Conservation (phyloP, 495 filamentous ascomycete species). For the Aspergillus carlsbadensis region DNA sequence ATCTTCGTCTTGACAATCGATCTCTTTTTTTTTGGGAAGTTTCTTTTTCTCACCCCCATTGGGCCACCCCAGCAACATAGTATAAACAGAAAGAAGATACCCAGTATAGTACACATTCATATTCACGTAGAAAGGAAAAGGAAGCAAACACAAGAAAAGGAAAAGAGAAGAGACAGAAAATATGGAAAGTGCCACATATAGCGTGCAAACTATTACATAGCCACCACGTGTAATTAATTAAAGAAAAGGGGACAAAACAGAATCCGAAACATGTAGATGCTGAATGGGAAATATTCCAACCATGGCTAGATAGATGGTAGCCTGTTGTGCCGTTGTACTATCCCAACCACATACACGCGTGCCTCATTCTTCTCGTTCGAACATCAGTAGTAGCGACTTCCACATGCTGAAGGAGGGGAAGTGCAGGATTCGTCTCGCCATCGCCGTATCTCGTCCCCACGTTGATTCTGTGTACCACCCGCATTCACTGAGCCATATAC, state of each 20-base stretch:
- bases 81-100: conserved; percentile 11
- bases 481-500: conserved; percentile 12
- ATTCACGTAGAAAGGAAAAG: conserved; percentile 2
- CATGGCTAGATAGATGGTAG: not conserved
- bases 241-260: not conserved
- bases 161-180: conserved; percentile 4
- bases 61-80: not conserved
- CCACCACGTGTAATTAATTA: not conserved
- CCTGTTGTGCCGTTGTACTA: not conserved
- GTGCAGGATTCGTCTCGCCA: not conserved
- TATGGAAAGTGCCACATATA: not conserved
- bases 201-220: not conserved
- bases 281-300: conserved; percentile 4
- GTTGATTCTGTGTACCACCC: not conserved
- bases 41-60: not conserved
- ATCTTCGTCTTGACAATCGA: not conserved
- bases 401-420: not conserved
- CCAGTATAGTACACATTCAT: conserved; percentile 20
- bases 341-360: not conserved
- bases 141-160: not conserved
- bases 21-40: not conserved
- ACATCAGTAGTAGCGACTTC: not conserved
- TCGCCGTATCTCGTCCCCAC: not conserved
- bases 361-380: not conserved
- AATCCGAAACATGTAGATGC: conserved; percentile 3